Evolutionary conservation across 1,284 basidiomycete species (phyloP).

Genomic region (Inonotus hispidus): DNA sequence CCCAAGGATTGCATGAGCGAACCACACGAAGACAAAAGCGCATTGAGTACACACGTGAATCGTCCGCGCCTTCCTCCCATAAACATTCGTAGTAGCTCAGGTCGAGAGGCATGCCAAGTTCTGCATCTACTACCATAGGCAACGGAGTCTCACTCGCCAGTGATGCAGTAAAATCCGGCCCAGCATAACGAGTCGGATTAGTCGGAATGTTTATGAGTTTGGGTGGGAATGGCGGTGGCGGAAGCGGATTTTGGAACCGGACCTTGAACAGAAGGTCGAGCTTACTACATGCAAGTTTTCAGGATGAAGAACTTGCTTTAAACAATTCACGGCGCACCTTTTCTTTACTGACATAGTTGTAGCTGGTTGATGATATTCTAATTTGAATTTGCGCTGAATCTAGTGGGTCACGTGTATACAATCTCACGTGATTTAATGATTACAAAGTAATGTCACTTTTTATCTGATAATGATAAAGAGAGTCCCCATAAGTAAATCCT

Average conservation of each 20-base stretch:
- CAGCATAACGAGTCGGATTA: conserved; percentile 78
- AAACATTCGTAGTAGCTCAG: conserved; percentile 75
- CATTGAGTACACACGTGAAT: conserved; percentile 46
- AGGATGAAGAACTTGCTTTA: background rate
- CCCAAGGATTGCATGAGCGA: background rate
- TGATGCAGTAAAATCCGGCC: conserved; percentile 76
- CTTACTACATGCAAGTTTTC: conserved; percentile 40
- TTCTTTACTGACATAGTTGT: conserved; percentile 16
- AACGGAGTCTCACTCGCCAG: conserved; percentile 76
- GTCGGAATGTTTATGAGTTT: conserved; percentile 88
- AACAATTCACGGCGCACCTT: background rate
- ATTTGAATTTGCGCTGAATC: no score
- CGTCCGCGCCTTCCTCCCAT: conserved; percentile 74
- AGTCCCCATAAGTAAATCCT: background rate
- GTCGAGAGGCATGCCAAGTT: conserved; percentile 92
- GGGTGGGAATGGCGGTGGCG: conserved; percentile 90
- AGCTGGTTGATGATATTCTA: background rate
- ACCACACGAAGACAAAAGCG: background rate
- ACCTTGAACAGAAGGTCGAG: conserved; percentile 88
- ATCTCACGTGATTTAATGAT: background rate
- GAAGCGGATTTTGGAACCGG: conserved; percentile 88
- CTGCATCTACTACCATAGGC: conserved; percentile 92
- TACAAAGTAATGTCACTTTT: background rate
- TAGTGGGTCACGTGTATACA: background rate
- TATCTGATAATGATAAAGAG: background rate